Percentiles rank a stretch among this genome's conserved stretches.
These are phyloP conservation scores for Penicillium alfredii DNA, from an alignment of 495 filamentous ascomycete genomes.

Conservation along the genomic window DNA sequence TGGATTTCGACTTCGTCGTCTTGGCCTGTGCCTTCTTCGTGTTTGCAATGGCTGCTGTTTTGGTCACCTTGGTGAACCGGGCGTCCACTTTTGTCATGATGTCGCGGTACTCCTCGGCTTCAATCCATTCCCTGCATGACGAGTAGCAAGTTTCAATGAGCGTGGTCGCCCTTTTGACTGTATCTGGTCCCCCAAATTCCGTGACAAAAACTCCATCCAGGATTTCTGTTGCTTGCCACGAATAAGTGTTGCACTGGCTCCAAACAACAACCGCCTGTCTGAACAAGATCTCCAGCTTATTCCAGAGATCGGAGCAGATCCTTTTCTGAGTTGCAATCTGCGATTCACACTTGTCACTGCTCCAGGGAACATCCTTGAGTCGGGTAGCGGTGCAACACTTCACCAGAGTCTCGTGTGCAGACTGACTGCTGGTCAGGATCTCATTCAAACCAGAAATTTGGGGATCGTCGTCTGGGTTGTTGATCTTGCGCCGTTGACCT, in stretches of 20 bases:
- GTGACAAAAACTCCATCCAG: too few species aligned
- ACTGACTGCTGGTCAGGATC: conserved; percentile 35
- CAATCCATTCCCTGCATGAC: too few species aligned
- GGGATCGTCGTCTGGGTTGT: conserved; percentile 12
- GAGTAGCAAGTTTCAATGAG: too few species aligned
- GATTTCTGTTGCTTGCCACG: not conserved
- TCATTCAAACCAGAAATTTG: conserved; percentile 36
- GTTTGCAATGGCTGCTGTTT: too few species aligned
- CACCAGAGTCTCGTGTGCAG: conserved; percentile 41
- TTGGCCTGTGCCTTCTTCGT: too few species aligned
- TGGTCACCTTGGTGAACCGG: too few species aligned
- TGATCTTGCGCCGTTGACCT: conserved; percentile 30
- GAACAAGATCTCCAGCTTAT: not conserved
- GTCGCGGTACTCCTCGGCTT: too few species aligned
- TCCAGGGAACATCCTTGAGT: conserved; percentile 8
- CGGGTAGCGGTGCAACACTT: conserved; percentile 38
- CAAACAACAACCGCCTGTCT: not conserved
- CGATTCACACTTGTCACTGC: not conserved
- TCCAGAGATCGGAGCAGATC: not conserved
- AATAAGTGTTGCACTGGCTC: too few species aligned
- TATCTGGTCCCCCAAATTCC: too few species aligned
- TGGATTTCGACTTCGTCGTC: too few species aligned
- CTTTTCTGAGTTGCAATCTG: not conserved
- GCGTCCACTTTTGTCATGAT: too few species aligned
- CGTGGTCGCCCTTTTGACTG: too few species aligned